A percentile compares a stretch with the other conserved stretches of the same genome.
Conservation (phyloP, 192 early-diverging fungal genomes). For the Coemansia sp. region DNA sequence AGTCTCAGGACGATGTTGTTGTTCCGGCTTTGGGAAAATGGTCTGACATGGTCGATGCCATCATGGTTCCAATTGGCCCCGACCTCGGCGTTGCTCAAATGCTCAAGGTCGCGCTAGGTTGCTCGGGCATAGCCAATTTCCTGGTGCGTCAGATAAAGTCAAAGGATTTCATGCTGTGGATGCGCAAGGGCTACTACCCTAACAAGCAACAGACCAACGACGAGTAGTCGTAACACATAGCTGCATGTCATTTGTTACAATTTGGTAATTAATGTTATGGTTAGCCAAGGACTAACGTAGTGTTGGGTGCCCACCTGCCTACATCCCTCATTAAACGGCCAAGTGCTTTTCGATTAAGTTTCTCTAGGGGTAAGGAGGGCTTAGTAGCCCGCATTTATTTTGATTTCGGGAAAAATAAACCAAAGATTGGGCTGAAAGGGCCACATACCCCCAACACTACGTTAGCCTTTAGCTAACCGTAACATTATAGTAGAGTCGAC, state of each 20-base stretch:
- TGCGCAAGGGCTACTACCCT: slow-evolving; percentile 33
- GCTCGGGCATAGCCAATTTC: slow-evolving; percentile 19
- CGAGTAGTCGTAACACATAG: neutral
- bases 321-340: too few species aligned
- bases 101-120: slow-evolving; percentile 34
- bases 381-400: too few species aligned
- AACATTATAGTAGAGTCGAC: too few species aligned
- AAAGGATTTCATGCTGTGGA: slow-evolving; percentile 45
- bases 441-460: too few species aligned
- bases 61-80: slow-evolving; percentile 47
- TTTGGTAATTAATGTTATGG: too few species aligned
- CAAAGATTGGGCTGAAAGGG: too few species aligned
- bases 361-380: too few species aligned
- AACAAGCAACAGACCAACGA: neutral
- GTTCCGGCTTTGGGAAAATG: slow-evolving; percentile 28
- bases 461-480: too few species aligned
- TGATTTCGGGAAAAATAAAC: too few species aligned
- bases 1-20: neutral
- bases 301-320: too few species aligned
- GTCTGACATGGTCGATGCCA: slow-evolving; percentile 36
- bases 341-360: too few species aligned
- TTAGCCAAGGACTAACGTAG: too few species aligned
- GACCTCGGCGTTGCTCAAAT: slow-evolving; percentile 35
- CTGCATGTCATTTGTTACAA: neutral
- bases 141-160: slow-evolving; percentile 37